Evolutionary conservation across 1,139 yeast species (phyloP), one percentile per base, ranked within the genome.

Genomic region (Scheffersomyces insectosa): DNA sequence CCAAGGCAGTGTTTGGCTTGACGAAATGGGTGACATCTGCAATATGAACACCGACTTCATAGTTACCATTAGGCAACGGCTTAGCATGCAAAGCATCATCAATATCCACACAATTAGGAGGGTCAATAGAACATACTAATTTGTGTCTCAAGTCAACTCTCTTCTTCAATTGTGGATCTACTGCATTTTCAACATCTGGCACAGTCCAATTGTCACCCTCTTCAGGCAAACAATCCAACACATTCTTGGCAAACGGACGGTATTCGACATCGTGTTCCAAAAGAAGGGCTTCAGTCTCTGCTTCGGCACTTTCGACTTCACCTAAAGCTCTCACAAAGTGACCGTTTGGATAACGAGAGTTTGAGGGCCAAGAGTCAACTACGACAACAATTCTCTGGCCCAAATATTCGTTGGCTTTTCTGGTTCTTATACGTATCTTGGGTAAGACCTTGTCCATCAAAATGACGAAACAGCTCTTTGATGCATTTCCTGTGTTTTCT

Each of bases 21-120:
- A 95, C 99, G 58, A 95, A 95, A 66, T 95, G 96, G 1, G 98
- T 89, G 16, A 95, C 99, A 70, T 95, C 99, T 5, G 99, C 99
- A 70, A 95, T 95, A 63, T 95, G 99, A 29, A 95, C 99, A 59
- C 99, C 99, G 41, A 95, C 96, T 63, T 93, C 96, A 69, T 80
- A 90, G 62, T 91, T 89, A 2, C 99, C 99, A 63, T 95, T 93
- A 2, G 96, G 91, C 39, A 95, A 75, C 43, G 65, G 62, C 51
- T 77, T 73, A 0, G 99, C 98, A 62, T 95, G 99, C 43, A 95
- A 72, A 1, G 99, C 99, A 71, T 95, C 99, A 72, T 95, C 99
- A 56, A 95, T 95, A 79, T 95, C 99, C 52, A 91, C 98, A 82
- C 99, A 93, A 36, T 87, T 85, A 2, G 97, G 97, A 11, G 99